phyloP scores from a whole-genome alignment of 805 yeast genomes.

The Saccharomycopsis sp. region DNA sequence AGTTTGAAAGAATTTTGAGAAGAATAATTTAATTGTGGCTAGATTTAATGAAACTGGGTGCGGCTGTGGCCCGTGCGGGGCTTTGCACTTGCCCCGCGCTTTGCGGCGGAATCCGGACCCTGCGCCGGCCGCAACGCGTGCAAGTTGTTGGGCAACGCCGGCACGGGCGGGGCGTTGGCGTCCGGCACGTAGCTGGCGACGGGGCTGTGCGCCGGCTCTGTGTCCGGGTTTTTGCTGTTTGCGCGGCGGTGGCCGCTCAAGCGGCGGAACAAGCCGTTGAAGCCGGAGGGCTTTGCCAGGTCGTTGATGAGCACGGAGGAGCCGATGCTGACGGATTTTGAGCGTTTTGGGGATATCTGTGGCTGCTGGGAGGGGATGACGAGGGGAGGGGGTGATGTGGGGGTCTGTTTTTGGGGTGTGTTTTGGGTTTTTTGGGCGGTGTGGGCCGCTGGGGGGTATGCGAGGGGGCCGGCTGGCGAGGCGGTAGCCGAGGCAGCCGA shows the following conservation, averaged over 20 bases:
- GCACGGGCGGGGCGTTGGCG: conserved; percentile 21
- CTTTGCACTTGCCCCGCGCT: no score
- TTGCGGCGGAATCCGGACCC: no score
- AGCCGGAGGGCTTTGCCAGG: conserved; percentile 10
- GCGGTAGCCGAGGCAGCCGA: no score
- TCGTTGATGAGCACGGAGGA: not conserved
- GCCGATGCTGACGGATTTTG: conserved; percentile 13
- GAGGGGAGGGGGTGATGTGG: no score
- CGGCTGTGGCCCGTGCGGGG: no score
- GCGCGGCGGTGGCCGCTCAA: conserved; percentile 27
- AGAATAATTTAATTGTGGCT: no score
- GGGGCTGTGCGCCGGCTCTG: not conserved
- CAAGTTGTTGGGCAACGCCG: conserved; percentile 14
- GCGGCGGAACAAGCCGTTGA: conserved; percentile 28
- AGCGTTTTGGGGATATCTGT: conserved; percentile 17
- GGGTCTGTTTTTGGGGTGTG: no score
- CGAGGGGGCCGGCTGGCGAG: no score
- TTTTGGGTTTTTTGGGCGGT: no score
- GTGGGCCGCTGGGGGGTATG: no score
- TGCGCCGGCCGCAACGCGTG: not conserved
- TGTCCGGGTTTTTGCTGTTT: conserved; percentile 3
- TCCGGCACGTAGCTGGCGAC: conserved; percentile 19
- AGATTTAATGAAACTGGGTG: no score
- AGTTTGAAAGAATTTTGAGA: no score
- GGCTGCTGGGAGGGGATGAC: conserved; percentile 13